Evolutionary conservation across 2,329 filamentous ascomycete species (phyloP), one percentile per base, ranked within the genome.

Genomic region (Sclerotinia spermophila): DNA sequence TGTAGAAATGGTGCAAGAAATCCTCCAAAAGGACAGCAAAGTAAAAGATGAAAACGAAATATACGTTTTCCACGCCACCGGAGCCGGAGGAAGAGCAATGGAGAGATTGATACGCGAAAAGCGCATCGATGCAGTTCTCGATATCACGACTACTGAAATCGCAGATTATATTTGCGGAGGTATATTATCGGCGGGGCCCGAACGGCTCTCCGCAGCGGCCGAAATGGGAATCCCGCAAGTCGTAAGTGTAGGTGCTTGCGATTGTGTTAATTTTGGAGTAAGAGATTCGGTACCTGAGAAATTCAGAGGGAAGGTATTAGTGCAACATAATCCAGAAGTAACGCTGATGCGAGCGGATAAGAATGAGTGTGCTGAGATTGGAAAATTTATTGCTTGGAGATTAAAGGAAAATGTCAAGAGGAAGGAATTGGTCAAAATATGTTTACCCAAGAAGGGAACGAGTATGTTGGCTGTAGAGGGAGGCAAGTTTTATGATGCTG

Each of bases 91-190:
- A 2, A 84, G 84, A 67, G 88, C 90, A 0, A 90, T 92, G 90
- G 90, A 92, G 77, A 82, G 87, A 0, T 81, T 92, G 3, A 80
- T 91, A 1, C 76, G 78, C 0, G 86, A 89, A 74, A 83, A 82
- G 0, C 80, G 82, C n/a, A 81, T 93, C 2, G 88, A 91, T 75
- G 90, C 86, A 0, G 84, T 92, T 0, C 80, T 92, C 5, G 90
- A 93, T 76, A 79, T 92, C n/a, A 92, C 90, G 0, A 92, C 90
- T 0, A 91, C 89, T 0, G 90, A 93, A 76, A 83, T 91, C 27
- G 86, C 86, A 58, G 90, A 92, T 75, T 81, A 87, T 61, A 73
- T 91, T 0, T 85, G 86, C 24, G 90, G 88, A 0, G 90, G 90
- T 0, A 83, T 87, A 4, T 85, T 92, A 81, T 85, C 83, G 42